Base-by-base conservation (phyloP, 129 eudicot genomes). In the Artemisia tridentata region DNA sequence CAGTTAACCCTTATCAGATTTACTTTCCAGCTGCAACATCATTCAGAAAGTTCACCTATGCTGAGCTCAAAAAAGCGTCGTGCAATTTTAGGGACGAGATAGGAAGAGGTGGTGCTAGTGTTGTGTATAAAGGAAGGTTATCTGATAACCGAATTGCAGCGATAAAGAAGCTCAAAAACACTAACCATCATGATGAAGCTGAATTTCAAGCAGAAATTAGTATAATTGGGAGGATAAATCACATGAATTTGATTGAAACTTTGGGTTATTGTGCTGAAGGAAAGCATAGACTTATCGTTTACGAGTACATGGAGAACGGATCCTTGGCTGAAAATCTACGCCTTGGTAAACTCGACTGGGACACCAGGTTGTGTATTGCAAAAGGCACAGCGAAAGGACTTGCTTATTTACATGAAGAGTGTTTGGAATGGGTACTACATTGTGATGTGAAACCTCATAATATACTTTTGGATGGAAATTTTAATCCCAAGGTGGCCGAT, bases 371-470 rank as follows among this genome's bases (percentile, higher is more conserved):
- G 15, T 63, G 45, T 1, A 73, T 79, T 11, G 75, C 72, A 0
- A 49, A 55, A 59, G 78, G 82, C 4, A 78, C 78, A 10, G 78
- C 78, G 2, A 78, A 72, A 66, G 82, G 82, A 11, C 62, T 78
- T 0, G 82, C 78, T 6, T 78, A 78, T 72, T 49, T 78, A 60
- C 82, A 79, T n/a, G 83, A 79, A 23, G 83, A 79, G 67, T 79
- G 83, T 38, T 62, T 79, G 68, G 83, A 79, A 34, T 79, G 83
- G 83, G 79, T 79, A 3, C 59, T 79, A 17, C 79, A 79, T 68
- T 79, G 83, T 38, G 83, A 78, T 41, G 82, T 78, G 67, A 78
- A 78, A 61, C 82, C 82, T 14, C 82, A 78, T 38, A 78, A 78
- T 55, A 72, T 78, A 65, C 68, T 78, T 6, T 57, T 78, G 46